A percentile compares a stretch with the other conserved stretches of the same genome.
Evolutionary conservation across 2,329 filamentous ascomycete species (phyloP).

Genomic region (Cordyceps pruinosa): DNA sequence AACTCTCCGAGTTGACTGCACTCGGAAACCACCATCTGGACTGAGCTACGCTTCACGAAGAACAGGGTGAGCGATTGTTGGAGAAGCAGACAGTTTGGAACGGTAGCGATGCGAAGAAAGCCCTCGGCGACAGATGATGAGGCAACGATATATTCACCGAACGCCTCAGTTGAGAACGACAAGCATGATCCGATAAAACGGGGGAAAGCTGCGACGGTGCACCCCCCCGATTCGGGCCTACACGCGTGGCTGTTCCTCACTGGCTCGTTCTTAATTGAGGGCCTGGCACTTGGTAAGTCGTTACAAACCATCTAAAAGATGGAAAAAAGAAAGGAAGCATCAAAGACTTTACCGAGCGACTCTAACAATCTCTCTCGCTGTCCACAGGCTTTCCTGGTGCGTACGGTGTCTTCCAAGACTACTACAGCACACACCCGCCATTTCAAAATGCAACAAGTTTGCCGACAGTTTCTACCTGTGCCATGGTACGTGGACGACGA

Average conservation of each 20-base stretch:
- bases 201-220: not conserved
- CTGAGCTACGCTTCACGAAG: not conserved
- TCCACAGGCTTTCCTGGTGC: slow-evolving; percentile 53
- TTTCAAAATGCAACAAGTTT: slow-evolving; percentile 46
- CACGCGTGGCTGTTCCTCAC: slow-evolving; percentile 28
- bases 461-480: slow-evolving; percentile 52
- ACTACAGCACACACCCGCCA: slow-evolving; percentile 50
- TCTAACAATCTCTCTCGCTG: not conserved
- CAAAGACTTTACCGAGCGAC: not conserved
- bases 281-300: slow-evolving; percentile 16
- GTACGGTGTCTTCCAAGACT: slow-evolving; percentile 60
- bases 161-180: not conserved
- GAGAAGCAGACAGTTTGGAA: not conserved
- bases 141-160: not conserved
- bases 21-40: not conserved
- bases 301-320: too few relatives aligned
- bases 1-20: not conserved
- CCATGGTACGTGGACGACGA: slow-evolving; percentile 34
- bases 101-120: not conserved
- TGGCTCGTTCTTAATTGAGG: slow-evolving; percentile 19
- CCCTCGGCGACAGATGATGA: not conserved
- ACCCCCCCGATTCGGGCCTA: slow-evolving; percentile 19
- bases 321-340: not conserved
- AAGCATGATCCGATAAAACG: not conserved
- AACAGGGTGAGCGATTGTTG: not conserved